Conservation (phyloP, 2,329 filamentous ascomycete species). For the Fusarium oligoseptatum region DNA sequence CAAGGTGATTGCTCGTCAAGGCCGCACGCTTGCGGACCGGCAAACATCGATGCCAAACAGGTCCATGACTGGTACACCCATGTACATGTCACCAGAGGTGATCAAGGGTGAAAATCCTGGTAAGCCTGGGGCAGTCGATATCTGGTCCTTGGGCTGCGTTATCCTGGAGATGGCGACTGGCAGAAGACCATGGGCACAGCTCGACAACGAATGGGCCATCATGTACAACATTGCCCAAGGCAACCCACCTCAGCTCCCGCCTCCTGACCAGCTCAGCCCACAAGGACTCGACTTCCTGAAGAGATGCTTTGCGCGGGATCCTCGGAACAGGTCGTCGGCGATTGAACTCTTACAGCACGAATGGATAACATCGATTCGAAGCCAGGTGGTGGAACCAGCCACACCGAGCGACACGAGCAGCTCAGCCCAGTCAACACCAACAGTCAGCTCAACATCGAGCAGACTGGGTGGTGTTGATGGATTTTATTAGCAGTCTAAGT, state of each 20-base stretch:
- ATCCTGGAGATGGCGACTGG: slow-evolving; percentile 98
- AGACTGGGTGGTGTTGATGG: slow-evolving; percentile 49
- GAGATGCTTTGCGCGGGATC: slow-evolving; percentile 88
- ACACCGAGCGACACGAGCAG: slow-evolving; percentile 71
- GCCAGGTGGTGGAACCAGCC: slow-evolving; percentile 73
- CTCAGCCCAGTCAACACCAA: slow-evolving; percentile 55
- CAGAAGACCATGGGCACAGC: slow-evolving; percentile 90
- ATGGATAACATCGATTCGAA: slow-evolving; percentile 81
- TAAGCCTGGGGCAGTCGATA: slow-evolving; percentile 88
- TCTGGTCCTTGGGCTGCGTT: slow-evolving; percentile 97
- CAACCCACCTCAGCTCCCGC: slow-evolving; percentile 88
- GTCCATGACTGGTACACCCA: slow-evolving; percentile 97
- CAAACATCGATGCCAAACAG: slow-evolving; percentile 77
- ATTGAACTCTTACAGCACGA: slow-evolving; percentile 93
- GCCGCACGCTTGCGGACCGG: slow-evolving; percentile 80
- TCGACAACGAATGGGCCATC: slow-evolving; percentile 99
- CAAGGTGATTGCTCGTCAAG: slow-evolving; percentile 95
- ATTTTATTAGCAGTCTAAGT: slow-evolving; percentile 44
- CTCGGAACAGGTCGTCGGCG: slow-evolving; percentile 81
- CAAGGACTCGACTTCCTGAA: slow-evolving; percentile 89
- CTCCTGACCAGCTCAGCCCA: slow-evolving; percentile 84
- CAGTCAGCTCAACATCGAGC: slow-evolving; percentile 48
- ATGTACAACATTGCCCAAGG: slow-evolving; percentile 99
- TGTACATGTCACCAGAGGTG: slow-evolving; percentile 99
- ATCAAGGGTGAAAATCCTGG: slow-evolving; percentile 90